These are phyloP conservation scores for Cubamyces lactineus DNA, from an alignment of 768 basidiomycete genomes.

Conservation along the genomic window DNA sequence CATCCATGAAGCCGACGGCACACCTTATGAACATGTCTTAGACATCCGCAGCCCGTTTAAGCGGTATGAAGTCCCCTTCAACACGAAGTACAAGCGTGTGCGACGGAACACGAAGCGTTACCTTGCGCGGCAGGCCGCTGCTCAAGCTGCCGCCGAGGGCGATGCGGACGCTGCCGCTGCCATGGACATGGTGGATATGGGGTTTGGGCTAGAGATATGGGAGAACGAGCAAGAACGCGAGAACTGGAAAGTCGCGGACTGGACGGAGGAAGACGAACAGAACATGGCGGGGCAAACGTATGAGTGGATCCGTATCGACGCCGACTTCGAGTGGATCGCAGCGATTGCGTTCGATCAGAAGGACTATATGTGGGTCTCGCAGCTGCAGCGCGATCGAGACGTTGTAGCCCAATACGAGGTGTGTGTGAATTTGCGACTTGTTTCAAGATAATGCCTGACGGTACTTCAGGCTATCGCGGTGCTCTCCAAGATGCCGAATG, in stretches of 20 bases:
- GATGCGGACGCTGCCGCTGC: slow-evolving; percentile 92
- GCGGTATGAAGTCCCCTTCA: slow-evolving; percentile 97
- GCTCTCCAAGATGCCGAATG: slow-evolving; percentile 76
- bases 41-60: slow-evolving; percentile 88
- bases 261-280: slow-evolving; percentile 96
- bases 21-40: slow-evolving; percentile 97
- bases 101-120: slow-evolving; percentile 95
- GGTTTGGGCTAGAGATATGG: slow-evolving; percentile 93
- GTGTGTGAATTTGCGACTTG: slow-evolving; percentile 39
- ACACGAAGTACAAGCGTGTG: slow-evolving; percentile 97
- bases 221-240: slow-evolving; percentile 92
- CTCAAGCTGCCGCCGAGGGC: slow-evolving; percentile 90
- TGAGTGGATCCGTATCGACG: slow-evolving; percentile 99
- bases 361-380: slow-evolving; percentile 98
- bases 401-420: slow-evolving; percentile 98
- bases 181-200: slow-evolving; percentile 92
- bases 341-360: slow-evolving; percentile 90
- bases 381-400: slow-evolving; percentile 93
- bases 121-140: slow-evolving; percentile 88
- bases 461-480: slow-evolving; percentile 81
- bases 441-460: neutral
- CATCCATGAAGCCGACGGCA: slow-evolving; percentile 98
- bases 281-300: slow-evolving; percentile 95
- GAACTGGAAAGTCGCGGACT: slow-evolving; percentile 96
- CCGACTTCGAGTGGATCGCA: slow-evolving; percentile 99